A percentile compares a stretch with the other conserved stretches of the same genome.
Conservation (phyloP, 371 early-diverging fungal species). For the Chytridiales sp. region DNA sequence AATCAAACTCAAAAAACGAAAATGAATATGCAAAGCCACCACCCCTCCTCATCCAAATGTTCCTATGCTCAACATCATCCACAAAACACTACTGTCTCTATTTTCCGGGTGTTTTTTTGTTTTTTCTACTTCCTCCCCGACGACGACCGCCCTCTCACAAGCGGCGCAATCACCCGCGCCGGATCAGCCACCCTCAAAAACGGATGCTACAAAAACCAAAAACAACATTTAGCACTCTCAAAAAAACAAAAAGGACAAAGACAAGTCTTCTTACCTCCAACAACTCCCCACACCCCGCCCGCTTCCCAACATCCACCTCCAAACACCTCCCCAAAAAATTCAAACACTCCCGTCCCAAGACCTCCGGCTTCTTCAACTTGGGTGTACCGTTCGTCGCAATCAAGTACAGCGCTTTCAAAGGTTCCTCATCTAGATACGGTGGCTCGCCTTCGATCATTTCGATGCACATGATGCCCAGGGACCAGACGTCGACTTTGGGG, state of each 20-base stretch:
- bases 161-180: conserved; percentile 27
- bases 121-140: too few species aligned
- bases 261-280: conserved; percentile 46
- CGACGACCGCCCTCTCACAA: too few species aligned
- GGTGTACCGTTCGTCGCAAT: conserved; percentile 98
- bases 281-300: conserved; percentile 84
- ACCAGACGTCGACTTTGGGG: conserved; percentile 94
- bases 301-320: conserved; percentile 83
- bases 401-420: conserved; percentile 87
- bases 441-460: conserved; percentile 98
- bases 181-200: conserved; percentile 33
- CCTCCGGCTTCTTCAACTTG: conserved; percentile 82
- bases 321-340: conserved; percentile 84
- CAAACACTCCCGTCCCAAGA: conserved; percentile 78
- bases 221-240: neutral
- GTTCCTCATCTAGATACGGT: conserved; percentile 95
- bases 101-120: too few species aligned
- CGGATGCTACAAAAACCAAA: conserved; percentile 26
- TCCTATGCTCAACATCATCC: too few species aligned
- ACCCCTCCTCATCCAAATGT: too few species aligned
- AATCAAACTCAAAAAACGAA: too few species aligned
- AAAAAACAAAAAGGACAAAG: neutral
- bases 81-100: too few species aligned
- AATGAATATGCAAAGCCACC: too few species aligned
- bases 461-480: conserved; percentile 95